Percentiles rank a stretch among this genome's conserved stretches.
These are phyloP conservation scores for Bipolaris cookei DNA, from an alignment of 2,329 filamentous ascomycete genomes.

Conservation along the genomic window DNA sequence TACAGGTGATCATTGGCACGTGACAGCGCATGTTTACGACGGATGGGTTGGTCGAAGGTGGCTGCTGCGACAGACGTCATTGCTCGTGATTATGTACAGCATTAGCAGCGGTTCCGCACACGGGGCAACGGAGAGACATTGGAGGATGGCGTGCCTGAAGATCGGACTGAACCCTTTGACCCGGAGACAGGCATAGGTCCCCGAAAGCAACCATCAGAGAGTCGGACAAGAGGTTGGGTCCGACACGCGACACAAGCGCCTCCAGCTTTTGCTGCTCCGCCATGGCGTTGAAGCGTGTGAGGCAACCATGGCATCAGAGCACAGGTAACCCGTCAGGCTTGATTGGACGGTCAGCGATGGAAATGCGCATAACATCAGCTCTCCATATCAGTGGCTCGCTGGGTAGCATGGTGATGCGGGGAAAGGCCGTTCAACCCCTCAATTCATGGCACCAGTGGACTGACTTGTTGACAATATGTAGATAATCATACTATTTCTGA, in stretches of 20 bases:
- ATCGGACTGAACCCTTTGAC: slow-evolving; percentile 7
- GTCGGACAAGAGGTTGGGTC: neutral
- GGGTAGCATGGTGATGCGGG: slow-evolving; percentile 34
- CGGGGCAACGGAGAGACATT: slow-evolving; percentile 11
- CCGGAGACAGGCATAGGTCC: neutral
- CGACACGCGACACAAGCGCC: slow-evolving; percentile 15
- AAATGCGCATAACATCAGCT: slow-evolving; percentile 12
- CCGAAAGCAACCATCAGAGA: neutral
- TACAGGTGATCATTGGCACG: slow-evolving; percentile 4
- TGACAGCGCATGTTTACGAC: slow-evolving; percentile 6
- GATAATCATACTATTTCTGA: slow-evolving; percentile 3
- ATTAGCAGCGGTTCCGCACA: slow-evolving; percentile 18
- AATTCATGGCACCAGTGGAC: slow-evolving; percentile 28
- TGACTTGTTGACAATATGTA: slow-evolving; percentile 12
- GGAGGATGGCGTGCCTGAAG: slow-evolving; percentile 20
- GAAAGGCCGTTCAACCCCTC: slow-evolving; percentile 33
- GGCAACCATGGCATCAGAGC: slow-evolving; percentile 13
- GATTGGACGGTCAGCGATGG: slow-evolving; percentile 26
- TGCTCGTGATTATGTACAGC: slow-evolving; percentile 5
- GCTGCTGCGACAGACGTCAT: slow-evolving; percentile 18
- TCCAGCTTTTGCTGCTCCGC: slow-evolving; percentile 8
- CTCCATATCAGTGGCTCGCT: slow-evolving; percentile 23
- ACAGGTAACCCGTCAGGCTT: slow-evolving; percentile 14
- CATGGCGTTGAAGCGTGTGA: slow-evolving; percentile 5
- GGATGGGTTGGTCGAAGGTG: slow-evolving; percentile 8